phyloP scores from a whole-genome alignment of 768 basidiomycete genomes.

The Pulveroboletus sp. region DNA sequence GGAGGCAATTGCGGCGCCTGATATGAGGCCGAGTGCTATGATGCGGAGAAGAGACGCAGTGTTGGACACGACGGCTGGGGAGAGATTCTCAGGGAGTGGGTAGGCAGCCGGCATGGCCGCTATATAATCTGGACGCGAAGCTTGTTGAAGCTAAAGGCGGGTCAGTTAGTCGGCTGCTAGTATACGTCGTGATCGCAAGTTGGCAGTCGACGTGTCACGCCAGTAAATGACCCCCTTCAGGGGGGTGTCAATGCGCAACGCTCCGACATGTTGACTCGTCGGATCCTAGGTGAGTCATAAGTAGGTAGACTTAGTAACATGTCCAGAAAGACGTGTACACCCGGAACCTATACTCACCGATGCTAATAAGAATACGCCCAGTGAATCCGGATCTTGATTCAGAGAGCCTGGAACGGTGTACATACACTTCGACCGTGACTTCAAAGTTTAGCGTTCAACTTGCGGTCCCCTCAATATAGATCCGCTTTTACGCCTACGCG shows the following conservation, averaged over 20 bases:
- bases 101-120: constrained; percentile 72
- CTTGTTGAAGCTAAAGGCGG: neutral
- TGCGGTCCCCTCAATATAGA: too few relatives aligned
- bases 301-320: too few relatives aligned
- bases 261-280: too few relatives aligned
- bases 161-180: neutral
- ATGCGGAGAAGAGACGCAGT: constrained; percentile 89
- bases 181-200: neutral
- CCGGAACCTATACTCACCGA: too few relatives aligned
- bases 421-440: too few relatives aligned
- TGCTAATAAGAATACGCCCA: too few relatives aligned
- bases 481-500: too few relatives aligned
- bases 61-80: constrained; percentile 73
- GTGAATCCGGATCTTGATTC: too few relatives aligned
- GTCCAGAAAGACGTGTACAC: too few relatives aligned
- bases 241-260: constrained; percentile 5
- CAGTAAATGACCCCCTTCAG: constrained; percentile 6
- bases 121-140: constrained; percentile 7
- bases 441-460: too few relatives aligned
- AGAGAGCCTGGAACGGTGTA: too few relatives aligned
- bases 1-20: constrained; percentile 91
- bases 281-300: too few relatives aligned
- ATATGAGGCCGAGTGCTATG: constrained; percentile 85
- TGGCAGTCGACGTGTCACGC: constrained; percentile 25
- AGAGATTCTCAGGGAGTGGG: constrained; percentile 64